Evolutionary conservation across 352 stramenopile genomes (phyloP).

Genomic region (Discostella stelligera): DNA sequence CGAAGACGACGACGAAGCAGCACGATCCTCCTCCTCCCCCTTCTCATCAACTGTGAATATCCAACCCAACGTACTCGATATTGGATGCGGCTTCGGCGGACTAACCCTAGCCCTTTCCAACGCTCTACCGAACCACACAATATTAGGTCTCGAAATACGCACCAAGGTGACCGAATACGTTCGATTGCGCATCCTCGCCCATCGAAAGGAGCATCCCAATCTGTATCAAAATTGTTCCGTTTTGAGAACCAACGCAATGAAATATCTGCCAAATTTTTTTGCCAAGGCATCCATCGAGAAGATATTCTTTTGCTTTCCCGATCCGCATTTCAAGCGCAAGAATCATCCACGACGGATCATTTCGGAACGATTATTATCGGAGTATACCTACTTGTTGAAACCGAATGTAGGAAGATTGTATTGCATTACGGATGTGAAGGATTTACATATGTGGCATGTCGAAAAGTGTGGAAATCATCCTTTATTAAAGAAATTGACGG

Average conservation of each 20-base stretch:
- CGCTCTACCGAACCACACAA: constrained; percentile 91
- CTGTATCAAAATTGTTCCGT: constrained; percentile 94
- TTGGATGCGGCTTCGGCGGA: constrained; percentile 96
- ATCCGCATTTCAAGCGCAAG: constrained; percentile 99
- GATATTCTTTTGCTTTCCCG: constrained; percentile 99
- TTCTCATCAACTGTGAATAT: constrained; percentile 5
- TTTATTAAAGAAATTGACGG: constrained; percentile 88
- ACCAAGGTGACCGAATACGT: constrained; percentile 89
- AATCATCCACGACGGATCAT: constrained; percentile 91
- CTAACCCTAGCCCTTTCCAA: constrained; percentile 90
- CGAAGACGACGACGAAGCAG: background rate
- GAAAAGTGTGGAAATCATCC: constrained; percentile 91
- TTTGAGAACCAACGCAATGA: constrained; percentile 96
- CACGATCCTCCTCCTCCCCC: constrained; percentile 13
- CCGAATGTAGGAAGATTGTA: constrained; percentile 90
- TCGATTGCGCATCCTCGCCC: constrained; percentile 76
- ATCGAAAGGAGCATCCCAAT: constrained; percentile 60
- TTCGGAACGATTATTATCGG: constrained; percentile 87
- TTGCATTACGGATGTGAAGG: constrained; percentile 98
- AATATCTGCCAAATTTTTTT: constrained; percentile 85
- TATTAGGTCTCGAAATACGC: constrained; percentile 96
- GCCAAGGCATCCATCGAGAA: constrained; percentile 86
- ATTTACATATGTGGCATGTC: constrained; percentile 97
- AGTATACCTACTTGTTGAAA: constrained; percentile 96
- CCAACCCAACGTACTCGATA: constrained; percentile 89